phyloP scores from a whole-genome alignment of 1,139 yeast species.

The Magnusiomyces starmeri region DNA sequence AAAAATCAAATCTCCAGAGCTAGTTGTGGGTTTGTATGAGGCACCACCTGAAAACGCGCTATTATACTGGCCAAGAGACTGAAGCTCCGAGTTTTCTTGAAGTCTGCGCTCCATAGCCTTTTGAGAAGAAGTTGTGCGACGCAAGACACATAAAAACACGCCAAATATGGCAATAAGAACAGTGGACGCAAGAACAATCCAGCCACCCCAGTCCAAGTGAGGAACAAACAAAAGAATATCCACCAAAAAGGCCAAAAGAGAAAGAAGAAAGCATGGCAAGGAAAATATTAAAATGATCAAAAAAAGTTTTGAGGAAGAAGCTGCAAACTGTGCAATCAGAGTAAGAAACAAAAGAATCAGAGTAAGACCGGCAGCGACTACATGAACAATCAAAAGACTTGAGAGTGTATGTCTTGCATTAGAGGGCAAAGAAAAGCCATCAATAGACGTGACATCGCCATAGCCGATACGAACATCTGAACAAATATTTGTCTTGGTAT shows the following conservation, averaged over 20 bases:
- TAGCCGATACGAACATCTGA: constrained; percentile 48
- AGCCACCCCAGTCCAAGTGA: constrained; percentile 48
- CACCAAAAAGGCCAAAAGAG: constrained; percentile 46
- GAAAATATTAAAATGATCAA: constrained; percentile 38
- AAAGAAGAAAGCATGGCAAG: constrained; percentile 42
- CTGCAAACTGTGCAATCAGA: constrained; percentile 36
- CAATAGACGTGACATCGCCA: constrained; percentile 30
- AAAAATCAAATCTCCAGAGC: constrained; percentile 5
- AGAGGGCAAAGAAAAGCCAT: constrained; percentile 45
- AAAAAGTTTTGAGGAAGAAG: constrained; percentile 34
- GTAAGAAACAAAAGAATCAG: constrained; percentile 41
- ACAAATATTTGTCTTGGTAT: constrained; percentile 40
- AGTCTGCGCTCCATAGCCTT: constrained; percentile 33
- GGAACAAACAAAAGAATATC: constrained; percentile 49
- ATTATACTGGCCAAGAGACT: constrained; percentile 17
- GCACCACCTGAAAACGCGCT: constrained; percentile 11
- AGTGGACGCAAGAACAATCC: constrained; percentile 44
- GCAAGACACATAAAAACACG: constrained; percentile 42
- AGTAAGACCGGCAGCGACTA: constrained; percentile 76
- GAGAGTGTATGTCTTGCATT: constrained; percentile 61
- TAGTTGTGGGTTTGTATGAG: constrained; percentile 4
- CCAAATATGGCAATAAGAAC: constrained; percentile 39
- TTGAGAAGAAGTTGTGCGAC: constrained; percentile 46
- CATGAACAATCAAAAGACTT: constrained; percentile 67
- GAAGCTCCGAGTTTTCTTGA: constrained; percentile 25